These are phyloP conservation scores for Silybum marianum DNA, from an alignment of 129 eudicot species.

Conservation along the genomic window DNA sequence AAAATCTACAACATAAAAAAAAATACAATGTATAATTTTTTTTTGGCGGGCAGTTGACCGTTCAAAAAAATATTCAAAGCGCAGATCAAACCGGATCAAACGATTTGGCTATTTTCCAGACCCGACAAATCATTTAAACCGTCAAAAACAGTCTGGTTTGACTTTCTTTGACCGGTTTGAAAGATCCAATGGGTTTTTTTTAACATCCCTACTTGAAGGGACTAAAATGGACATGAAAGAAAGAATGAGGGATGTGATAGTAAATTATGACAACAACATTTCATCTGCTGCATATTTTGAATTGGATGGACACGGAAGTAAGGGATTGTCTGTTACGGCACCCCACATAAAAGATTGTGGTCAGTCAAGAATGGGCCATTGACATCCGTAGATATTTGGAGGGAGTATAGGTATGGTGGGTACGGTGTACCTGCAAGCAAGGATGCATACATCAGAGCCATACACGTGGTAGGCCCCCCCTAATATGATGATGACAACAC, in stretches of 20 bases:
- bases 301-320: slow-evolving; percentile 20
- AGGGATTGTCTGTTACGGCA: slow-evolving; percentile 30
- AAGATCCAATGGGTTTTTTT: no score
- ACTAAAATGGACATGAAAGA: background rate
- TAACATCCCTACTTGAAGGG: no score
- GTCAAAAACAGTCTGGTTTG: no score
- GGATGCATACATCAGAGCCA: slow-evolving; percentile 26
- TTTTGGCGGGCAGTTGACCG: no score
- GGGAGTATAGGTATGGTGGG: slow-evolving; percentile 19
- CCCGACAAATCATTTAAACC: no score
- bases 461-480: slow-evolving; percentile 38
- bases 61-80: no score
- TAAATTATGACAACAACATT: slow-evolving; percentile 12
- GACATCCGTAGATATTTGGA: slow-evolving; percentile 34
- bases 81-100: no score
- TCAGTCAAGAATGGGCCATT: slow-evolving; percentile 35
- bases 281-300: slow-evolving; percentile 9
- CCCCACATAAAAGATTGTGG: slow-evolving; percentile 36
- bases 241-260: background rate
- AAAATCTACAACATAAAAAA: no score
- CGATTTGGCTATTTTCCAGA: no score
- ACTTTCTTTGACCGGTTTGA: no score
- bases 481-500: slow-evolving; percentile 32
- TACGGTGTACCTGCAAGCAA: slow-evolving; percentile 25
- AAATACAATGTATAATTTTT: no score